These are phyloP conservation scores for Ophiostoma sp. DNA, from an alignment of 2,329 filamentous ascomycete species.

Conservation along the genomic window DNA sequence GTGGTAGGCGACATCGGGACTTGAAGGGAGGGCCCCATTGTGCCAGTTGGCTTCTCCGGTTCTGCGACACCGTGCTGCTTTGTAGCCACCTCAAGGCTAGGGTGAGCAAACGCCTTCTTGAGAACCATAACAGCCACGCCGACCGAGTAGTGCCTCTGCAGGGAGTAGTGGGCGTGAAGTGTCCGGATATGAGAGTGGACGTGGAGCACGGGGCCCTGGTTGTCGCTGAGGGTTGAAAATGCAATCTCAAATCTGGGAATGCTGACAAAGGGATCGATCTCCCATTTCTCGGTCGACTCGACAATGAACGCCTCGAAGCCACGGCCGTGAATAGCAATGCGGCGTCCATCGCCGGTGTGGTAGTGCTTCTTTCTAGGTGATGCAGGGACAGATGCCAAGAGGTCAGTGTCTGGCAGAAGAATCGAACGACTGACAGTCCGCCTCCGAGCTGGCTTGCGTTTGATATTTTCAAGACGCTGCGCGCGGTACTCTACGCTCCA, in stretches of 20 bases:
- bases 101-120: slow-evolving; percentile 59
- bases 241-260: slow-evolving; percentile 83
- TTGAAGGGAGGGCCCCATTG: neutral
- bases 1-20: neutral
- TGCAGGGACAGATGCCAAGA: slow-evolving; percentile 47
- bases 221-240: slow-evolving; percentile 77
- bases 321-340: slow-evolving; percentile 71
- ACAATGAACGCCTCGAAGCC: slow-evolving; percentile 87
- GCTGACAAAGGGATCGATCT: slow-evolving; percentile 77
- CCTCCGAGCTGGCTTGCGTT: slow-evolving; percentile 56
- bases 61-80: slow-evolving; percentile 13
- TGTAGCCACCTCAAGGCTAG: slow-evolving; percentile 38
- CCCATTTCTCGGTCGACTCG: slow-evolving; percentile 77
- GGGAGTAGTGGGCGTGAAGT: slow-evolving; percentile 78
- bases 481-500: slow-evolving; percentile 87
- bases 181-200: slow-evolving; percentile 75
- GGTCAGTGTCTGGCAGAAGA: slow-evolving; percentile 63
- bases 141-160: slow-evolving; percentile 87
- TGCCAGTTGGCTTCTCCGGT: neutral
- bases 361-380: slow-evolving; percentile 51
- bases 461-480: slow-evolving; percentile 63
- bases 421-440: slow-evolving; percentile 67
- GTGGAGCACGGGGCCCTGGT: slow-evolving; percentile 81
- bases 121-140: slow-evolving; percentile 76
- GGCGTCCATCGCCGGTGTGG: slow-evolving; percentile 66